These are phyloP conservation scores for Colletotrichum sp. DNA, from an alignment of 2,329 filamentous ascomycete genomes.

Conservation along the genomic window DNA sequence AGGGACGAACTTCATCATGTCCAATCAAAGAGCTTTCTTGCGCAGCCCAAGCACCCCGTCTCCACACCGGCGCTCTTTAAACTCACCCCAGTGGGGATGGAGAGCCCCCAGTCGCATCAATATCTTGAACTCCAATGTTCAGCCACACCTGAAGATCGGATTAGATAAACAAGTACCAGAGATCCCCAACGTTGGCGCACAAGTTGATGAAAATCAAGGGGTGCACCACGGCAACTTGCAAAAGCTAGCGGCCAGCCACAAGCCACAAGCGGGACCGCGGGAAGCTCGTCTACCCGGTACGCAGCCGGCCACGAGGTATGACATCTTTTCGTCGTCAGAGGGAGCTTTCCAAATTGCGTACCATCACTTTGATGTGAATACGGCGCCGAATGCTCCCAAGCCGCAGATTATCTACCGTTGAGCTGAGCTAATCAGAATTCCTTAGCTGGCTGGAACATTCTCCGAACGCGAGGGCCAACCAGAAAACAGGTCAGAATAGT, in stretches of 20 bases:
- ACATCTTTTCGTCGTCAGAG: constrained; percentile 1
- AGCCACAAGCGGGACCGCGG: not conserved
- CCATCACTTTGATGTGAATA: not conserved
- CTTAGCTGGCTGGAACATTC: not conserved
- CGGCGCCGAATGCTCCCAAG: not conserved
- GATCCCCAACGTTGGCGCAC: not conserved
- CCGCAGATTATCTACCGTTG: not conserved
- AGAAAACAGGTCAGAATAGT: not conserved
- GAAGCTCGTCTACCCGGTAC: not conserved
- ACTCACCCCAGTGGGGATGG: not conserved
- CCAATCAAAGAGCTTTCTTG: not conserved
- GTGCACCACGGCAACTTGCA: not conserved
- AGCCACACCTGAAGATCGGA: not conserved
- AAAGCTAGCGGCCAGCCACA: not conserved
- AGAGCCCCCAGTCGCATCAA: not conserved
- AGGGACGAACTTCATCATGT: constrained; percentile 7
- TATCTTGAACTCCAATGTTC: not conserved
- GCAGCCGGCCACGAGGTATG: not conserved
- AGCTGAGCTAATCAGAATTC: not conserved
- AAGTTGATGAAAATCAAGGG: not conserved
- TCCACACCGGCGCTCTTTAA: not conserved
- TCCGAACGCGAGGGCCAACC: not conserved
- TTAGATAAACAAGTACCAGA: not conserved
- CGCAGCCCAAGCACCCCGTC: not conserved
- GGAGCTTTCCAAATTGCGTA: not conserved